A percentile compares a stretch with the other conserved stretches of the same genome.
Conservation (phyloP, 2,329 filamentous ascomycete species). For the Stagonosporopsis tanaceti region DNA sequence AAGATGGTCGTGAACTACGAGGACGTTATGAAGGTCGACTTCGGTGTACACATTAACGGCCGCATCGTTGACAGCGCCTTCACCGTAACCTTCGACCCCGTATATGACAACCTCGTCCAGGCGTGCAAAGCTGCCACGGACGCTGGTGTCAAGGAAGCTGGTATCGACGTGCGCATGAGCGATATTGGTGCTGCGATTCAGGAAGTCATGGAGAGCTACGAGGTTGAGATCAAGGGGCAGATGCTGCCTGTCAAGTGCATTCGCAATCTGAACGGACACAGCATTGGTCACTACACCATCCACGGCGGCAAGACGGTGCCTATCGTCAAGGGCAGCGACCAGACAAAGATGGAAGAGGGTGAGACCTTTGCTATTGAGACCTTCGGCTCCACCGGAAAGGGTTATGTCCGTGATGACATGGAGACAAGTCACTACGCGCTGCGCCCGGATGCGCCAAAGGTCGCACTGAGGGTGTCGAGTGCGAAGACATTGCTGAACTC, state of each 20-base stretch:
- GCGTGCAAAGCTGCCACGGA: conserved; percentile 75
- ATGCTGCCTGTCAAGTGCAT: conserved; percentile 85
- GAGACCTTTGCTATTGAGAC: conserved; percentile 96
- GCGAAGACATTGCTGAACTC: conserved; percentile 85
- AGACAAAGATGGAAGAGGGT: conserved; percentile 97
- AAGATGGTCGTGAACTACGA: conserved; percentile 72
- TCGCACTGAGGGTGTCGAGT: conserved; percentile 78
- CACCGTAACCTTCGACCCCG: conserved; percentile 72
- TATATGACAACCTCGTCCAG: conserved; percentile 71
- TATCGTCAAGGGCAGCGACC: conserved; percentile 86
- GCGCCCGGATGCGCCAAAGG: conserved; percentile 74
- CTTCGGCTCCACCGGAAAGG: conserved; percentile 91
- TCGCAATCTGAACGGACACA: conserved; percentile 87
- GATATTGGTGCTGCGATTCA: conserved; percentile 86
- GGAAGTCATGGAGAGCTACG: conserved; percentile 92
- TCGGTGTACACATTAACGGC: conserved; percentile 75
- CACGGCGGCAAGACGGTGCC: conserved; percentile 93
- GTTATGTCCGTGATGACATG: conserved; percentile 83
- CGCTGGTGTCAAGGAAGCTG: conserved; percentile 83
- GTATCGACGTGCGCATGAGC: conserved; percentile 88
- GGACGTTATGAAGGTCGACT: conserved; percentile 78
- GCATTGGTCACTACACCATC: conserved; percentile 87
- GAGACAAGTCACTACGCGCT: conserved; percentile 91
- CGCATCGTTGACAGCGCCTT: conserved; percentile 76
- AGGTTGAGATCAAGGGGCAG: conserved; percentile 81